Percentiles rank a stretch among this genome's conserved stretches.
Conservation (phyloP, 108 stramenopile genomes). For the Cyclostephanos invisitatus region DNA sequence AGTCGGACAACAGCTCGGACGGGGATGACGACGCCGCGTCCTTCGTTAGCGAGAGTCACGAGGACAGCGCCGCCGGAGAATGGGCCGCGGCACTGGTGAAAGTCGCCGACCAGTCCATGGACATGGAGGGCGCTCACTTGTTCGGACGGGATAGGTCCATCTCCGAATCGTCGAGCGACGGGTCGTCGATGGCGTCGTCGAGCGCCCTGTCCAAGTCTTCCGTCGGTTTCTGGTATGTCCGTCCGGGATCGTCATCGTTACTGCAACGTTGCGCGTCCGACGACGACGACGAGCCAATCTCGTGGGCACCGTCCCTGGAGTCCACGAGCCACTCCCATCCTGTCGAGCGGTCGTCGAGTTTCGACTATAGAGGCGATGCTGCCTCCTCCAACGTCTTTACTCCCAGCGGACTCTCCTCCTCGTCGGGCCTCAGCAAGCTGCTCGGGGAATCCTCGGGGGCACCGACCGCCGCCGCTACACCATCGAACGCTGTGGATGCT, state of each 20-base stretch:
- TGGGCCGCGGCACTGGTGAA: constrained; percentile 78
- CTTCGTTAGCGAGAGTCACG: constrained; percentile 35
- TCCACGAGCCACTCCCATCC: constrained; percentile 5
- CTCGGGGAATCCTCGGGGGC: constrained; percentile 1
- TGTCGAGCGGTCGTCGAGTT: neutral
- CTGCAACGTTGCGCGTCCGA: constrained; percentile 5
- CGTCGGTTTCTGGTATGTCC: constrained; percentile 55
- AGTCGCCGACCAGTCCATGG: constrained; percentile 47
- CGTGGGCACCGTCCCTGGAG: constrained; percentile 19
- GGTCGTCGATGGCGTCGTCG: neutral
- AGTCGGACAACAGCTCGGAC: constrained; percentile 70
- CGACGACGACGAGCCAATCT: constrained; percentile 37
- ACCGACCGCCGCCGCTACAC: neutral
- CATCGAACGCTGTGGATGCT: constrained; percentile 13
- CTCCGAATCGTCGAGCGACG: constrained; percentile 37
- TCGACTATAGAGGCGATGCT: constrained; percentile 1
- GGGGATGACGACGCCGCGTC: constrained; percentile 40
- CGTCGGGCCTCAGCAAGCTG: constrained; percentile 22
- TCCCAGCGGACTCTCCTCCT: constrained; percentile 23
- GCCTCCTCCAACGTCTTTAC: constrained; percentile 7
- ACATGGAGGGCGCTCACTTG: constrained; percentile 22
- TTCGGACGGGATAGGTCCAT: constrained; percentile 28
- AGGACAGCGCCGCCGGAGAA: constrained; percentile 74
- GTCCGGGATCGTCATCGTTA: constrained; percentile 50
- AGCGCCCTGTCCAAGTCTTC: constrained; percentile 42